These are phyloP conservation scores for Mortierella alpina DNA, from an alignment of 192 early-diverging fungal genomes.

Conservation along the genomic window DNA sequence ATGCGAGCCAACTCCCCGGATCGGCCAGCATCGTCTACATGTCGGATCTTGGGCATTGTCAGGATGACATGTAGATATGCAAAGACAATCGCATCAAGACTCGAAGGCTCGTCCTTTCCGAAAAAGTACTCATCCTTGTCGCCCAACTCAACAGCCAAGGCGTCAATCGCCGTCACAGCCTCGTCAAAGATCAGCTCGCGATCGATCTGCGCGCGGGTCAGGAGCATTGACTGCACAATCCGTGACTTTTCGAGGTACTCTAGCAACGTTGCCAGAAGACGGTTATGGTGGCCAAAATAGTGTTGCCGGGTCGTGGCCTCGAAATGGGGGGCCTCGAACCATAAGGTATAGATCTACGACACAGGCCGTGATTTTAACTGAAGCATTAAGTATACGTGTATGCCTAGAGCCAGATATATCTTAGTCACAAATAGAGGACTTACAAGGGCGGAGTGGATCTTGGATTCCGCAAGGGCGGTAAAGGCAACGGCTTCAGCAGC, in stretches of 20 bases:
- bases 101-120: constrained; percentile 31
- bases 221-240: constrained; percentile 41
- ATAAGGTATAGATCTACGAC: constrained; percentile 43
- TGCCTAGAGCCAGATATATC: background rate
- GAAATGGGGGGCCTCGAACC: constrained; percentile 50
- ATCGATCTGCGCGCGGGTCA: constrained; percentile 49
- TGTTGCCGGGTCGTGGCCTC: constrained; percentile 37
- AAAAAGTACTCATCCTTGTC: constrained; percentile 36
- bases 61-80: constrained; percentile 51
- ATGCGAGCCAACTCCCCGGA: constrained; percentile 39
- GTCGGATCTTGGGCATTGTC: constrained; percentile 33
- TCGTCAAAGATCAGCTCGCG: constrained; percentile 51
- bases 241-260: constrained; percentile 30
- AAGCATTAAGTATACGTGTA: background rate
- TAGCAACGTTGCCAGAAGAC: constrained; percentile 17
- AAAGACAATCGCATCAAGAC: constrained; percentile 42
- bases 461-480: constrained; percentile 36
- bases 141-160: constrained; percentile 27
- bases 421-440: background rate
- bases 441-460: constrained; percentile 51
- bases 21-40: constrained; percentile 34
- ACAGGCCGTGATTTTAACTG: background rate
- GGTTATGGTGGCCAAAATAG: constrained; percentile 46
- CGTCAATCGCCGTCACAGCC: constrained; percentile 34
- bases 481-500: constrained; percentile 47